Evolutionary conservation across 495 filamentous ascomycete genomes (phyloP).

Genomic region (Patellaria atrata): DNA sequence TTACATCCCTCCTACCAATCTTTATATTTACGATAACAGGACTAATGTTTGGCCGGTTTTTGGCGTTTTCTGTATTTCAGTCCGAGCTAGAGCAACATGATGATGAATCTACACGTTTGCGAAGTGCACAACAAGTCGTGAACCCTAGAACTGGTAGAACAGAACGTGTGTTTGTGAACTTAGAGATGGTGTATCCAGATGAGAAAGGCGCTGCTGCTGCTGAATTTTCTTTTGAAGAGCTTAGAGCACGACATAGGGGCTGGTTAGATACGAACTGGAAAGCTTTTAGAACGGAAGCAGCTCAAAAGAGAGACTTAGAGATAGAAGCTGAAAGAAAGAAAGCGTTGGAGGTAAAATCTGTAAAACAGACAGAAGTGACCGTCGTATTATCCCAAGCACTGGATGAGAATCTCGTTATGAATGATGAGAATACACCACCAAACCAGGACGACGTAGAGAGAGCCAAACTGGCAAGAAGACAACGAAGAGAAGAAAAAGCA

Average conservation of each 20-base stretch:
- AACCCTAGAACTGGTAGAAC: conserved; percentile 65
- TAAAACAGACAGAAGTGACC: background rate
- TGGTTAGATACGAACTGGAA: conserved; percentile 62
- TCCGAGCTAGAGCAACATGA: conserved; percentile 27
- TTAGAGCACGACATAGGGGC: conserved; percentile 64
- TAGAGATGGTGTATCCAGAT: conserved; percentile 71
- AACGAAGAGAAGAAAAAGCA: conserved; percentile 27
- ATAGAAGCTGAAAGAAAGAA: background rate
- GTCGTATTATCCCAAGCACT: background rate
- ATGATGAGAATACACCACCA: conserved; percentile 26
- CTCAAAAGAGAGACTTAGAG: background rate
- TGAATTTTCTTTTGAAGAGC: conserved; percentile 81
- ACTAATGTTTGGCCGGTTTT: conserved; percentile 76
- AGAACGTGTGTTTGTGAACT: conserved; percentile 75
- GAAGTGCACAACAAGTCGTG: conserved; percentile 54
- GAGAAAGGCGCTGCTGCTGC: conserved; percentile 45
- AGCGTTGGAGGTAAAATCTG: background rate
- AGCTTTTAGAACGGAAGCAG: conserved; percentile 7
- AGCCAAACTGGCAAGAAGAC: conserved; percentile 19
- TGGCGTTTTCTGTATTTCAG: conserved; percentile 47
- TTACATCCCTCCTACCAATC: conserved; percentile 26
- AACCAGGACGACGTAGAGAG: conserved; percentile 18
- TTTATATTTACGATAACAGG: conserved; percentile 87
- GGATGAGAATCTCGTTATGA: conserved; percentile 3
- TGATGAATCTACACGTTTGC: conserved; percentile 27